These are phyloP conservation scores for Megacollybia marginata DNA, from an alignment of 768 basidiomycete species.

Conservation along the genomic window DNA sequence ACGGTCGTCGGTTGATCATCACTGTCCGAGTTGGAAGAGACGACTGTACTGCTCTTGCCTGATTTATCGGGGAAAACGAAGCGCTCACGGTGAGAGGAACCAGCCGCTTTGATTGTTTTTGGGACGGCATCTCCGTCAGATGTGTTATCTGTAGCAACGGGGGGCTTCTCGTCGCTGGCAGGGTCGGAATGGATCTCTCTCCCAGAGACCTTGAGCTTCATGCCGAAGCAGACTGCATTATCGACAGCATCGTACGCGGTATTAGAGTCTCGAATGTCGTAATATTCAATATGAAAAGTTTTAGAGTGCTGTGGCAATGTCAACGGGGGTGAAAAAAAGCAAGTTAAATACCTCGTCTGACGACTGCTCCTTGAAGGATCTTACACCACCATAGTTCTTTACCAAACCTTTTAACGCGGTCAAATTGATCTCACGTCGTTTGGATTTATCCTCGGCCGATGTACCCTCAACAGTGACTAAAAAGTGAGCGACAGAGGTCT, in stretches of 20 bases:
- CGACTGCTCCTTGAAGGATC: constrained; percentile 14
- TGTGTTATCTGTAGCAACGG: neutral
- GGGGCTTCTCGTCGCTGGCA: constrained; percentile 11
- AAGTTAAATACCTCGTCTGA: neutral
- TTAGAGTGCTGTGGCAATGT: neutral
- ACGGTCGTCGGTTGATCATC: constrained; percentile 12
- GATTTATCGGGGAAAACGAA: constrained; percentile 18
- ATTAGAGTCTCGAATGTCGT: constrained; percentile 53
- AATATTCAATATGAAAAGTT: constrained; percentile 56
- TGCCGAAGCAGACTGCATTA: constrained; percentile 40
- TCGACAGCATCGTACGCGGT: constrained; percentile 45
- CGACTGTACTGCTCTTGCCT: constrained; percentile 9
- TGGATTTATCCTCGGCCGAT: constrained; percentile 6
- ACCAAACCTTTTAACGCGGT: constrained; percentile 23
- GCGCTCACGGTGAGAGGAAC: constrained; percentile 27
- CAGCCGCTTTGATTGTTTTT: constrained; percentile 14
- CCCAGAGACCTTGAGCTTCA: constrained; percentile 38
- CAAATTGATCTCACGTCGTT: constrained; percentile 13
- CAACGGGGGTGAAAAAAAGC: neutral
- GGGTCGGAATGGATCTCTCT: constrained; percentile 15
- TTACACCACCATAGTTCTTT: constrained; percentile 27
- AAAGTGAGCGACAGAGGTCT: constrained; percentile 39
- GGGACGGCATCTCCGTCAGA: neutral
- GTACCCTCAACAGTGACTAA: constrained; percentile 41
- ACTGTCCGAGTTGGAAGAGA: neutral